Evolutionary conservation across 495 filamentous ascomycete species (phyloP), one percentile per base, ranked within the genome.

Genomic region (Thermochaetoides thermophila): DNA sequence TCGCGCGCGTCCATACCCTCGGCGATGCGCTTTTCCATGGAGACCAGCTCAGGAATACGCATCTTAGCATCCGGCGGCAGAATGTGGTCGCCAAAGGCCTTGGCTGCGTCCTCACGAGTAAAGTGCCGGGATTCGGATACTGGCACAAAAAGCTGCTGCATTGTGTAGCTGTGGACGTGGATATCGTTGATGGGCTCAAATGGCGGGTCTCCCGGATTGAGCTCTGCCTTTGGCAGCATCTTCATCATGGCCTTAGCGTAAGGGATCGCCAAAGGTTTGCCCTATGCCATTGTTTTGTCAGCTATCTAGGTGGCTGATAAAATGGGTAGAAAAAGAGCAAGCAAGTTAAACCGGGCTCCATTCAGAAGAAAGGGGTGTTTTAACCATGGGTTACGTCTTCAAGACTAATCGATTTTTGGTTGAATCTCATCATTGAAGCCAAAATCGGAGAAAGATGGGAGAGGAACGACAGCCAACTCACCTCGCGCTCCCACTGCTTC

Each of bases 401-500:
- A 87, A 95, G 87, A 95, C 87, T 93, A 93, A 97, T 95, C 87
- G 85, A 76, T 74, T 69, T 71, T 68, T 71, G 64, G 17, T 82
- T 79, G 76, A 78, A 78, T 78, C 43, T 64, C 66, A 73, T 67
- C 63, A 68, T 28, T 34, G 48, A 42, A 46, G 35, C 33, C 30
- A 10, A 2, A 8, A 22, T 20, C 18, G 25, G 14, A 3, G 19
- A 11, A 16, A 11, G 5, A 34, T 26, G 36, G 32, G 34, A 35
- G 20, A 24, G 29, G 30, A 31, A 34, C 40, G 50, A 43, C 38
- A 34, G 39, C 39, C 48, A 39, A 50, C 55, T 57, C 32, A 94
- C 89, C 67, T 81, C 63, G 38, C 66, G 50, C 37, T 65, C 49
- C 81, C 73, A 83, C 35, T 75, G 59, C 57, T 79, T 83, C 62